Percentiles rank a stretch among this genome's conserved stretches.
These are phyloP conservation scores for Hyaloperonospora brassicae DNA, from an alignment of 352 stramenopile species.

Conservation along the genomic window DNA sequence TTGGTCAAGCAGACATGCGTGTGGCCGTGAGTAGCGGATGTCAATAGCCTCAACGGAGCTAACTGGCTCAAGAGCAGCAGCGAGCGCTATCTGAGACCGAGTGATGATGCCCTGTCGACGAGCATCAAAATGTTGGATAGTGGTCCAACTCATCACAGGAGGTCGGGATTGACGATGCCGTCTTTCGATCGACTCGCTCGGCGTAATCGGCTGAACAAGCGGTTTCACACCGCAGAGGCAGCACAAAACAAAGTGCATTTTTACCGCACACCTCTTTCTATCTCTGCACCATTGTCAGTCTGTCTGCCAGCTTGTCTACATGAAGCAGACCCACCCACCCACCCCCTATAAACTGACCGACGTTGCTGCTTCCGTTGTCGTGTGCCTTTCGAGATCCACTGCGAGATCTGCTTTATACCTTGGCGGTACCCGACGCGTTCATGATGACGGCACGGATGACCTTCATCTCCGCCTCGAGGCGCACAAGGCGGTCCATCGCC, in stretches of 20 bases:
- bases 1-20: too few relatives aligned
- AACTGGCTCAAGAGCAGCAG: too few relatives aligned
- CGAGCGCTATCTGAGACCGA: too few relatives aligned
- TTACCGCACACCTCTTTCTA: conserved; percentile 22
- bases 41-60: too few relatives aligned
- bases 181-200: too few relatives aligned
- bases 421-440: conserved; percentile 25
- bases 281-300: conserved; percentile 8
- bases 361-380: not conserved
- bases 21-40: too few relatives aligned
- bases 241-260: conserved; percentile 12
- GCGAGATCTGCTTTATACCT: conserved; percentile 15
- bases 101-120: too few relatives aligned
- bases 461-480: conserved; percentile 61
- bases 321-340: conserved; percentile 9
- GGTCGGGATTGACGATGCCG: too few relatives aligned
- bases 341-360: conserved; percentile 26
- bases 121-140: too few relatives aligned
- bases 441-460: conserved; percentile 59
- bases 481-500: conserved; percentile 62
- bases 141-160: too few relatives aligned
- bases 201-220: too few relatives aligned
- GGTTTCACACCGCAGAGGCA: conserved; percentile 6
- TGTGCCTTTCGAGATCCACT: not conserved
- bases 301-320: conserved; percentile 8